Conservation (phyloP, 2,329 filamentous ascomycete species). For the Scedosporium minutisporum region DNA sequence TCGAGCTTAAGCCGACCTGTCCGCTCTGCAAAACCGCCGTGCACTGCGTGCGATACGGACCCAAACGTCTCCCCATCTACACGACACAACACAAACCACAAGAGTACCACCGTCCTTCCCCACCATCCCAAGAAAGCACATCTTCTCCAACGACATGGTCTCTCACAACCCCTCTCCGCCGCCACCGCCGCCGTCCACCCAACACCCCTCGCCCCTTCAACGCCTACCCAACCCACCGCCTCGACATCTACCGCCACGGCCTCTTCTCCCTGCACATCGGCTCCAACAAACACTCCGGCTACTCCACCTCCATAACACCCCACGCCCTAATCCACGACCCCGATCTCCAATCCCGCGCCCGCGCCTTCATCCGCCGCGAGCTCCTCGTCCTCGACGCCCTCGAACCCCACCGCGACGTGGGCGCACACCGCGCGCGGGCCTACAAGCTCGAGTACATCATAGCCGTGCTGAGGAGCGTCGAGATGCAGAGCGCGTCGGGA, state of each 20-base stretch:
- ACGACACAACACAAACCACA: neutral
- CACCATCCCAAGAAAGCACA: neutral
- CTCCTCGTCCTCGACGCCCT: conserved; percentile 57
- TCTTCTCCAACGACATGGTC: neutral
- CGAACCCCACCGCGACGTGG: neutral
- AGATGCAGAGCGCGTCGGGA: conserved; percentile 68
- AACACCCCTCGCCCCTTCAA: neutral
- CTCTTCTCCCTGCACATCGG: conserved; percentile 77
- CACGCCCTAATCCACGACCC: conserved; percentile 52
- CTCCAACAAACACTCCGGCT: conserved; percentile 66
- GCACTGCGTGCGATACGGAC: conserved; percentile 35
- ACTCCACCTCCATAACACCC: conserved; percentile 59
- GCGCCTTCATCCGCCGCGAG: conserved; percentile 75
- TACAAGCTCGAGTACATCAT: conserved; percentile 79
- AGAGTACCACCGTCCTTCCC: too few species aligned
- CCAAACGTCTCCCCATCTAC: neutral
- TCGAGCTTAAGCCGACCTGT: conserved; percentile 61
- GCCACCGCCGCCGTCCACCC: neutral
- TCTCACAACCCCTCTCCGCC: neutral
- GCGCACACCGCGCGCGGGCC: conserved; percentile 22
- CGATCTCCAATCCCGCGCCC: conserved; percentile 64
- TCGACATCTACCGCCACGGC: conserved; percentile 61
- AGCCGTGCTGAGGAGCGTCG: conserved; percentile 71
- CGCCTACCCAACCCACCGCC: conserved; percentile 35
- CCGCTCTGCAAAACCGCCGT: conserved; percentile 63